Base-by-base conservation (phyloP, 257 asterid species). In the Mitragyna speciosa region DNA sequence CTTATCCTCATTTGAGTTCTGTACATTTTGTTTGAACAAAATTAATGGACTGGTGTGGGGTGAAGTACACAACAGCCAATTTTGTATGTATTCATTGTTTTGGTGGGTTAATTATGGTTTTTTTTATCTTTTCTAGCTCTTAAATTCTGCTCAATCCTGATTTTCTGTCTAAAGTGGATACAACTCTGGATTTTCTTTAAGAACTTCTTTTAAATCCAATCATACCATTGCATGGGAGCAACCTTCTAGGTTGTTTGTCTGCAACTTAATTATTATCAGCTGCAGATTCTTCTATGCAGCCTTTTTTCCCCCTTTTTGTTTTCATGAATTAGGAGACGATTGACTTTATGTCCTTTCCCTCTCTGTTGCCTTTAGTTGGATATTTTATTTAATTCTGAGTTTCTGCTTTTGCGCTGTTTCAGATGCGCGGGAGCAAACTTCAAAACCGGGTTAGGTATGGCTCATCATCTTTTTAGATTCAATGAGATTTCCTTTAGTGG, bases 401-500 rank as follows among this genome's bases (percentile, higher is more conserved):
- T 80, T 70, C 54, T 78, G n/a, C 28, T 48, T 72, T 77, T 68
- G 47, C 79, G 72, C 65, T 81, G 83, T 81, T 86, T 83, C 93
- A 96, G 99, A 85, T 94, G 90, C 91, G 99, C 56, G 97, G 97
- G 79, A 87, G 98, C 88, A 96, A 91, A 90, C 96, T 96, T 78
- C 99, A 94, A 82, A 96, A 89, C 88, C 91, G 99, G 70, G 98
- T 86, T 77, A 96, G 99, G 99, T 96, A 88, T 65, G 90, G 59
- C 61, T 22, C 67, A 1, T 73, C 7, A 5, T 70, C 22, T 33
- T 41, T n/a, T 49, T 30, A 51, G 56, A 28, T 24, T 11, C 6
- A 12, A 20, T 66, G 11, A 2, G 70, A 36, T 54, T 76, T 30
- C 51, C 52, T 19, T 74, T 41, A 16, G 64, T 54, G 52, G 28